Evolutionary conservation across 176 grass and related monocot species (phyloP).

Genomic region (Aegilops tauschii): DNA sequence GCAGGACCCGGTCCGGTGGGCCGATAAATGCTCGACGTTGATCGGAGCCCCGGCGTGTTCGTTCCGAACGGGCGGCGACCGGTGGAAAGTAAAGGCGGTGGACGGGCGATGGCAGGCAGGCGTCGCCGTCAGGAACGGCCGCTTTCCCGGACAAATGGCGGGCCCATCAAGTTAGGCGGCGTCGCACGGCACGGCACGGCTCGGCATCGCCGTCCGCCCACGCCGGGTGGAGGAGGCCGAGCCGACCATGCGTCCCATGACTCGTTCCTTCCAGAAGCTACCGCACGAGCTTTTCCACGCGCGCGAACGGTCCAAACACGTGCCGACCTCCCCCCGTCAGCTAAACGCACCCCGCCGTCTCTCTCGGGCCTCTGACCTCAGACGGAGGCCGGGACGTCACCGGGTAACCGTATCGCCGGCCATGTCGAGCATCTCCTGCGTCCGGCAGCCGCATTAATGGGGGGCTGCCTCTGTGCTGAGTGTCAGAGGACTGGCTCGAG

Average conservation of each 20-base stretch:
- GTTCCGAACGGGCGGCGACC: conserved; percentile 11
- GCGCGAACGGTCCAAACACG: conserved; percentile 20
- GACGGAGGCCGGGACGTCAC: not conserved
- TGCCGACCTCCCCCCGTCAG: not conserved
- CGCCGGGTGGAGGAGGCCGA: conserved; percentile 10
- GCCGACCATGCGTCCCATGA: conserved; percentile 1
- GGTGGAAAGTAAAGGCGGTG: conserved; percentile 4
- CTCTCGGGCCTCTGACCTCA: too few relatives aligned
- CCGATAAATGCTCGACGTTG: conserved; percentile 38
- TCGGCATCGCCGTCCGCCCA: not conserved
- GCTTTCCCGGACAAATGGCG: conserved; percentile 49
- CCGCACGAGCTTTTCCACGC: not conserved
- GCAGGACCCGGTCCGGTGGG: not conserved
- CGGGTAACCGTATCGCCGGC: not conserved
- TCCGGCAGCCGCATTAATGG: not conserved
- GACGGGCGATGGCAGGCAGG: not conserved
- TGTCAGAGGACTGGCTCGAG: not conserved
- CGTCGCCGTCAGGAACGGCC: conserved; percentile 28
- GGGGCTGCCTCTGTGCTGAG: not conserved
- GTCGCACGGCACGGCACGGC: conserved; percentile 23
- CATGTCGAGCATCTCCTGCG: not conserved
- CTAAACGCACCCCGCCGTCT: not conserved
- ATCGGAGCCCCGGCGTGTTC: conserved; percentile 18
- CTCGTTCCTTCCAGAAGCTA: conserved; percentile 26
- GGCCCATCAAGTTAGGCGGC: conserved; percentile 42